Percentiles rank a stretch among this genome's conserved stretches.
Evolutionary conservation across 2,329 filamentous ascomycete genomes (phyloP).

Genomic region (Botrytis fabae): DNA sequence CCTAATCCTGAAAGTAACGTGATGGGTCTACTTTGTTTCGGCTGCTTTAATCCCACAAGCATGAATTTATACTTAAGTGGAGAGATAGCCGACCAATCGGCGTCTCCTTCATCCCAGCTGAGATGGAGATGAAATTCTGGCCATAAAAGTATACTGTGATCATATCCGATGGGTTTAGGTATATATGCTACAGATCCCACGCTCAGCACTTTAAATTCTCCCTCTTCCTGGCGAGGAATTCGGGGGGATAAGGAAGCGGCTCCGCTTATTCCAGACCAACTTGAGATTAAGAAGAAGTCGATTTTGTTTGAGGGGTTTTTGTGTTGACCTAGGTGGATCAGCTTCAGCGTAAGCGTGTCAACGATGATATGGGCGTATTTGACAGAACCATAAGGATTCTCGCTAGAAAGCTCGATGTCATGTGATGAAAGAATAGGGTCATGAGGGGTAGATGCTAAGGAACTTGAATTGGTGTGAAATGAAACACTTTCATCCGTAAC

Average conservation of each 20-base stretch:
- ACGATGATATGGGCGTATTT: neutral
- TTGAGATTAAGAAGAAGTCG: neutral
- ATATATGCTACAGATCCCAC: neutral
- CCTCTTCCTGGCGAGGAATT: too few species aligned
- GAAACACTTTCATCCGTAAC: neutral
- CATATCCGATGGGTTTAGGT: too few species aligned
- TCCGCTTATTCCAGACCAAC: neutral
- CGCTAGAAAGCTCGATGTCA: neutral
- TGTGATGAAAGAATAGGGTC: neutral
- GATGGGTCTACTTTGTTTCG: too few species aligned
- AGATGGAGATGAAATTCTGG: accelerated
- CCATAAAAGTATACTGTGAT: too few species aligned
- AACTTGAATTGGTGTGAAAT: neutral
- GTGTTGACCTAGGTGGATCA: neutral
- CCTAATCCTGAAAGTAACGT: too few species aligned
- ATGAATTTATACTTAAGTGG: neutral
- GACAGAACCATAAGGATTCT: neutral
- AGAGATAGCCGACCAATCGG: neutral
- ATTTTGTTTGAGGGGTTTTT: accelerated
- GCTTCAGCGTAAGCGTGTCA: neutral
- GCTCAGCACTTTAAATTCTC: neutral
- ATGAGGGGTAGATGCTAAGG: neutral
- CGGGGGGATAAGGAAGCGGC: accelerated
- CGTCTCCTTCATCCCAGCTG: accelerated
- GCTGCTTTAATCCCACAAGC: neutral